Evolutionary conservation across 805 yeast genomes (phyloP).

Genomic region (Candida wancherniae): DNA sequence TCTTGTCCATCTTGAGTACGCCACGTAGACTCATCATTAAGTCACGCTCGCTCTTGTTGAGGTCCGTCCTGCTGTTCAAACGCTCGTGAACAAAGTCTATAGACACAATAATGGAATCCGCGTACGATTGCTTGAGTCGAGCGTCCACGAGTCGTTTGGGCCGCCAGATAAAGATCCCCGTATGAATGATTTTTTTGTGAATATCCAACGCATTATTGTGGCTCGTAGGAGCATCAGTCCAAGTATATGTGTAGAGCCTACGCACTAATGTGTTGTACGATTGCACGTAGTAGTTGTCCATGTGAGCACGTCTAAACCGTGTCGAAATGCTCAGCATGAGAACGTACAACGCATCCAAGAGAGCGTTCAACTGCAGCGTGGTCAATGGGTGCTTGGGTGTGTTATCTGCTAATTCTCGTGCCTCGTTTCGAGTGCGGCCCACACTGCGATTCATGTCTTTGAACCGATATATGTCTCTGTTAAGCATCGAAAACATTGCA

Average conservation of each 20-base stretch:
- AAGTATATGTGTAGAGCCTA: slow-evolving; percentile 22
- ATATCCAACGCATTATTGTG: slow-evolving; percentile 12
- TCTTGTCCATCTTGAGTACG: slow-evolving; percentile 11
- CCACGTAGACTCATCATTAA: slow-evolving; percentile 17
- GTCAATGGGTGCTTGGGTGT: slow-evolving; percentile 25
- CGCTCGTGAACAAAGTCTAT: slow-evolving; percentile 21
- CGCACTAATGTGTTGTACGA: slow-evolving; percentile 23
- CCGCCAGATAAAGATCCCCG: slow-evolving; percentile 27
- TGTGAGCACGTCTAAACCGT: slow-evolving; percentile 11
- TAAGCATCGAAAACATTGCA: slow-evolving; percentile 26
- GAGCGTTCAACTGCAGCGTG: slow-evolving; percentile 19
- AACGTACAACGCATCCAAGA: slow-evolving; percentile 19
- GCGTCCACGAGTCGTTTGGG: slow-evolving; percentile 22
- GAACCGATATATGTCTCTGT: slow-evolving; percentile 25
- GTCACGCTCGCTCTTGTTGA: slow-evolving; percentile 16
- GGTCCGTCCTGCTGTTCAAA: slow-evolving; percentile 16
- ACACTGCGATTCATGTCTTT: slow-evolving; percentile 25
- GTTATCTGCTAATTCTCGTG: slow-evolving; percentile 18
- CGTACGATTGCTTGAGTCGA: slow-evolving; percentile 15
- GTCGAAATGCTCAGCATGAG: slow-evolving; percentile 23
- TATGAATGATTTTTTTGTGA: slow-evolving; percentile 25
- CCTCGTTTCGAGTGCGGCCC: slow-evolving; percentile 11
- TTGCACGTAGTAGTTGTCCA: slow-evolving; percentile 15
- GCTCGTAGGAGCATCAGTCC: slow-evolving; percentile 20
- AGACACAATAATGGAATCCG: slow-evolving; percentile 19